These are phyloP conservation scores for Fusarium pseudoanthophilum DNA, from an alignment of 2,329 filamentous ascomycete genomes.

Conservation along the genomic window DNA sequence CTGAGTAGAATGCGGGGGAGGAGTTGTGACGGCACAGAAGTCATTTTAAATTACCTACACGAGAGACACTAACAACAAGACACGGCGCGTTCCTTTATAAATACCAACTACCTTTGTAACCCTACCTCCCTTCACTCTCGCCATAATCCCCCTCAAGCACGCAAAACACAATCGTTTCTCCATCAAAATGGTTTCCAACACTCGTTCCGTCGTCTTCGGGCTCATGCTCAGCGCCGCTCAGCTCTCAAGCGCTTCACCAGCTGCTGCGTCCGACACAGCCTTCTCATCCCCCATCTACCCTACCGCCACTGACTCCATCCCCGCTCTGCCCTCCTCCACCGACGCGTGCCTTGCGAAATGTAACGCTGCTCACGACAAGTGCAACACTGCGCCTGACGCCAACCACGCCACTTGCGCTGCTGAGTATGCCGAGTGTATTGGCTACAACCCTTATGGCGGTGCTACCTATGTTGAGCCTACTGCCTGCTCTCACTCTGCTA, in stretches of 20 bases:
- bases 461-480: not conserved
- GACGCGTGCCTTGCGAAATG: slow-evolving; percentile 11
- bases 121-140: not conserved
- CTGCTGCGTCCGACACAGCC: not conserved
- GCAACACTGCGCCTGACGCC: not conserved
- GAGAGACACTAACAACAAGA: not conserved
- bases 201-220: slow-evolving; percentile 15
- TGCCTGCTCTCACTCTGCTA: slow-evolving; percentile 3
- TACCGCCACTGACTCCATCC: slow-evolving; percentile 2
- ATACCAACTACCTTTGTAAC: not conserved
- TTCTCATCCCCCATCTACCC: slow-evolving; percentile 1
- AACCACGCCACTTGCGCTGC: slow-evolving; percentile 12
- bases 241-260: not conserved
- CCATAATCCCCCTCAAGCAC: not conserved
- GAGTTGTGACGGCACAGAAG: not conserved
- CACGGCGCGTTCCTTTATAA: not conserved
- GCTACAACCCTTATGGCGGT: not conserved
- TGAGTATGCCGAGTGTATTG: not conserved
- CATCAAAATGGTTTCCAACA: slow-evolving; percentile 13
- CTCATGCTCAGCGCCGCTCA: slow-evolving; percentile 11
- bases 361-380: not conserved
- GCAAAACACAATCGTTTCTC: not conserved
- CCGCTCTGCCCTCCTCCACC: not conserved
- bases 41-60: not conserved
- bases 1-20: not conserved